Evolutionary conservation across 2,329 filamentous ascomycete species (phyloP).

Genomic region (Polytolypa hystricis): DNA sequence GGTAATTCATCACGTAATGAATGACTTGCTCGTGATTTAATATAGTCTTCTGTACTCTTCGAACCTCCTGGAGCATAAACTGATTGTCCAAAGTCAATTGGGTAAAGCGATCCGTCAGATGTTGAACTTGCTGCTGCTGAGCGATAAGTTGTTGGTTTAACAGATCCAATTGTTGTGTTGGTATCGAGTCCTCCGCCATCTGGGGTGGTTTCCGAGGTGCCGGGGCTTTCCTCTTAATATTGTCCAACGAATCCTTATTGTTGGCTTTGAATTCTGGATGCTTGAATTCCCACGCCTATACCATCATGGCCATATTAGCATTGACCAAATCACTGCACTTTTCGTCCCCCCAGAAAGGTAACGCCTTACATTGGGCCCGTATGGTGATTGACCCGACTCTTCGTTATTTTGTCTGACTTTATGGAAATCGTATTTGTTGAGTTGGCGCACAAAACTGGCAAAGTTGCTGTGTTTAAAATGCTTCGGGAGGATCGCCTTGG

Average conservation of each 20-base stretch:
- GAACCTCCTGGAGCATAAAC: conserved; percentile 52
- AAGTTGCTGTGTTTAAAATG: conserved; percentile 99
- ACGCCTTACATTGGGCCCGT: conserved; percentile 60
- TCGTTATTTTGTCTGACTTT: conserved; percentile 90
- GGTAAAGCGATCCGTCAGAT: conserved; percentile 71
- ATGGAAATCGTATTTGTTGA: conserved; percentile 98
- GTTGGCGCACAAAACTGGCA: conserved; percentile 86
- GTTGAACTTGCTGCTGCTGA: conserved; percentile 84
- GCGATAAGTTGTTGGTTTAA: conserved; percentile 80
- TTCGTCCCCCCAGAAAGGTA: too few relatives aligned
- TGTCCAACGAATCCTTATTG: conserved; percentile 92
- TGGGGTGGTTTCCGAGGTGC: conserved; percentile 66
- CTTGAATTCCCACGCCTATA: conserved; percentile 86
- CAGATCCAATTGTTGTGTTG: conserved; percentile 78
- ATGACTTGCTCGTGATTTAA: conserved; percentile 62
- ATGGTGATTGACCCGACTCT: conserved; percentile 69
- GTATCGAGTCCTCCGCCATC: conserved; percentile 61
- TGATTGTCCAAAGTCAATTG: conserved; percentile 61
- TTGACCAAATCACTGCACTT: too few relatives aligned
- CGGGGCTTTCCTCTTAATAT: conserved; percentile 89
- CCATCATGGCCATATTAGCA: too few relatives aligned
- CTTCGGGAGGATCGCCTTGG: conserved; percentile 90
- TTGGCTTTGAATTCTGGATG: conserved; percentile 93
- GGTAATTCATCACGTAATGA: conserved; percentile 58
- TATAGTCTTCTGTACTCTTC: conserved; percentile 58